phyloP scores from a whole-genome alignment of 164 flowering plant species.

The Cinnamomum micranthum region DNA sequence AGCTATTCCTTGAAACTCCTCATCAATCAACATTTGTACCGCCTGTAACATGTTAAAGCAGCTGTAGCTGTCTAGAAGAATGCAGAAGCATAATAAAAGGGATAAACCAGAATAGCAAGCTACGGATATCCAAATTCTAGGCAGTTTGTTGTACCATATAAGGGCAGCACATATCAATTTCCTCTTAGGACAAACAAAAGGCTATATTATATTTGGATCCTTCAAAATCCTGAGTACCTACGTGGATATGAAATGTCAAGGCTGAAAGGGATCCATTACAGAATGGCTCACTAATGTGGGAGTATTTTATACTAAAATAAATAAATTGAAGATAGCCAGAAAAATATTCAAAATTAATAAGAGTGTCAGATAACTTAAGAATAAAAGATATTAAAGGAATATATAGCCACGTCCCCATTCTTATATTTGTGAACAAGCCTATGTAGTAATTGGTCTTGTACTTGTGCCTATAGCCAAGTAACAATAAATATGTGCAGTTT shows the following conservation, averaged over 20 bases:
- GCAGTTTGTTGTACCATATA: neutral
- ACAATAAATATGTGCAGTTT: conserved; percentile 5
- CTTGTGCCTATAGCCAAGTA: neutral
- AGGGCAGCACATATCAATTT: no score
- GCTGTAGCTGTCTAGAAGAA: neutral
- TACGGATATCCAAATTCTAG: neutral
- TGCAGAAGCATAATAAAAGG: neutral
- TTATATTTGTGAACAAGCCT: neutral
- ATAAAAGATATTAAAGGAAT: neutral
- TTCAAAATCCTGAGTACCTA: neutral
- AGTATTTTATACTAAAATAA: no score
- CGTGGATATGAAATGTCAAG: neutral
- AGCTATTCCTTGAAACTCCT: conserved; percentile 83
- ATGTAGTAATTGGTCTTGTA: neutral
- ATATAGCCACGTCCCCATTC: neutral
- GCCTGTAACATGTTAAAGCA: conserved; percentile 41
- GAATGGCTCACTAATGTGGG: neutral
- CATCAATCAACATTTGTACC: conserved; percentile 85
- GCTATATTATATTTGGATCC: no score
- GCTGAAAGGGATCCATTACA: neutral
- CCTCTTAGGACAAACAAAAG: no score
- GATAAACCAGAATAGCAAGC: neutral
- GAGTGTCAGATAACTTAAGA: no score
- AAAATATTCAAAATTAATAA: no score
- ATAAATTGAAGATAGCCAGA: no score